Evolutionary conservation across 2,329 filamentous ascomycete genomes (phyloP), one percentile per base, ranked within the genome.

Genomic region (Apiospora phragmitis): DNA sequence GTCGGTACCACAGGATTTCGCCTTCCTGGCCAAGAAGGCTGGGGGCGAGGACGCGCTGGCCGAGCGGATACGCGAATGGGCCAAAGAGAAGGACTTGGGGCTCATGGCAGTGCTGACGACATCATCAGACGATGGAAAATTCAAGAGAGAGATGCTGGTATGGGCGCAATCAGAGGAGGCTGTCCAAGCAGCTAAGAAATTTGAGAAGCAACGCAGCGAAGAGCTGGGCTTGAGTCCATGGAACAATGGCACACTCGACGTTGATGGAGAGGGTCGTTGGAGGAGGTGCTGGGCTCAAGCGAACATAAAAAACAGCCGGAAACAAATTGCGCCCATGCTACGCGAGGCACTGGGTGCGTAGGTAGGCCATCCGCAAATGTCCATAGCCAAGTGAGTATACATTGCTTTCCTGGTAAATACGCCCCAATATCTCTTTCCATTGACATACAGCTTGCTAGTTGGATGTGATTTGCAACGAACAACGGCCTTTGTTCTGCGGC

Each of bases 31-130:
- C 14, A 76, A 80, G 18, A 89, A 89, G 74, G 88, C 88, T 1
- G 84, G 81, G 3, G 81, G 83, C 2, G 79, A 83, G 7, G 79
- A 79, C 1, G 77, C 79, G 0, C 84, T 94, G 7, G 76, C 89
- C 0, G 72, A 79, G 0, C 85, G 83, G 12, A 74, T 93, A 1
- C 78, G 80, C 18, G 74, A 76, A 0, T 94, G 90, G 82, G 84
- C 86, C 0, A 75, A 80, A n/a, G 88, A 90, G 77, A 85, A 87
- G 70, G 74, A 81, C 0, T 79, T 95, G n/a, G 89, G 91, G 70
- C 77, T 95, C 12, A 88, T 87, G 11, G 85, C 85, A 12, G 82
- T 95, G 70, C 93, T 95, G 91, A 94, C 93, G 1, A 89, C 89
- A n/a, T 89, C 85, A 26, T 83, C 86, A 29, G 82, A 85, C 0